A percentile compares a stretch with the other conserved stretches of the same genome.
Conservation (phyloP, 148 eudicot genomes). For the Amaranthus hypochondriacus region DNA sequence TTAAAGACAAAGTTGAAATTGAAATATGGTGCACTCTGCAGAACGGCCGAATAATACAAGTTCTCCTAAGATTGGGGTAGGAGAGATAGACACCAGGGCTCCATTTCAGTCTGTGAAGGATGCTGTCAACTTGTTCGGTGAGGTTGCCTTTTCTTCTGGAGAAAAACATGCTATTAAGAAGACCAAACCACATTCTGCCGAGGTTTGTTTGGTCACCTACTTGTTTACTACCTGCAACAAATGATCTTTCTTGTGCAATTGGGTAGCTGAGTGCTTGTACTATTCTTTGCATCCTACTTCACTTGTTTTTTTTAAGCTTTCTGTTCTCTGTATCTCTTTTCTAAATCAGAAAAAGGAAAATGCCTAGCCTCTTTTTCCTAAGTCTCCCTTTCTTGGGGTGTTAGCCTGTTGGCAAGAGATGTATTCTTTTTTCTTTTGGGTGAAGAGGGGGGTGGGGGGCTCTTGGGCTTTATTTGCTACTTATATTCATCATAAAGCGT, state of each 20-base stretch:
- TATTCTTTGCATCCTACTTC: too few relatives aligned
- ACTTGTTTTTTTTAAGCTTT: too few relatives aligned
- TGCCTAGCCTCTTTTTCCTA: background rate
- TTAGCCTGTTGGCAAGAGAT: too few relatives aligned
- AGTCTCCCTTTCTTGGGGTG: background rate
- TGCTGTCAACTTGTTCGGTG: constrained; percentile 93
- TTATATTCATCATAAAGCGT: too few relatives aligned
- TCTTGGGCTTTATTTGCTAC: too few relatives aligned
- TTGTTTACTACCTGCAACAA: background rate
- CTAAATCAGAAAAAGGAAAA: too few relatives aligned
- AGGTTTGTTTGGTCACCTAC: constrained; percentile 37
- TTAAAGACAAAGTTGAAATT: background rate
- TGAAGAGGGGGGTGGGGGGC: too few relatives aligned
- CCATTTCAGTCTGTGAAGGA: constrained; percentile 98
- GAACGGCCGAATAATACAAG: constrained; percentile 46
- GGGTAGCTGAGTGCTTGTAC: too few relatives aligned
- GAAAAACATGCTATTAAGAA: constrained; percentile 60
- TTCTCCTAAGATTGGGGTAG: constrained; percentile 72
- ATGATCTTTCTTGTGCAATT: background rate
- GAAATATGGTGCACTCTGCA: constrained; percentile 37
- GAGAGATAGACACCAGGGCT: constrained; percentile 95
- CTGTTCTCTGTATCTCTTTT: too few relatives aligned
- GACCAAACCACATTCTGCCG: constrained; percentile 64
- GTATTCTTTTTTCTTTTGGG: too few relatives aligned
- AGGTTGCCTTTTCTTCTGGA: constrained; percentile 74